Conservation (phyloP, 768 basidiomycete genomes). For the Boletus rubropictus region DNA sequence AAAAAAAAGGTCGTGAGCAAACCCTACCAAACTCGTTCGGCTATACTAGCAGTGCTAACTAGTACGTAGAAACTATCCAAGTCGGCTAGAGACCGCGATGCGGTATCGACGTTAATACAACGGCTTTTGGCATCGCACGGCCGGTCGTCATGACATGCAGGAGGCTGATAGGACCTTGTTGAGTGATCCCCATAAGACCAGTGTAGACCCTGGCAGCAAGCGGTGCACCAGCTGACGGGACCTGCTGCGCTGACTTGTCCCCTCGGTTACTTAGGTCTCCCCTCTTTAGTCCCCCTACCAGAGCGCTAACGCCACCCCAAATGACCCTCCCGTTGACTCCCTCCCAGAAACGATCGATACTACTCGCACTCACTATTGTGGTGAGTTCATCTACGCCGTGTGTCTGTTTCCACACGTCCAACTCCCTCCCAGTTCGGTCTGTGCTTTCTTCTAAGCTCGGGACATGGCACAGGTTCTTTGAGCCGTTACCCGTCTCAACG, state of each 20-base stretch:
- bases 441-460: conserved; percentile 21
- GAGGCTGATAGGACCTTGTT: not conserved
- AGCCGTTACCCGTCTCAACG: conserved; percentile 1
- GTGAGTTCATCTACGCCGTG: conserved; percentile 9
- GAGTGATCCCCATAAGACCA: too few relatives aligned
- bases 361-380: conserved; percentile 23
- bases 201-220: too few relatives aligned
- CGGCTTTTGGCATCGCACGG: too few relatives aligned
- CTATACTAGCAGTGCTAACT: too few relatives aligned
- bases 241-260: not conserved
- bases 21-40: conserved; percentile 11
- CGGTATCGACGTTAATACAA: too few relatives aligned
- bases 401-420: not conserved
- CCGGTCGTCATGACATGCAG: not conserved
- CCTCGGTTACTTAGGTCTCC: not conserved
- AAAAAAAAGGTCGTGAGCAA: conserved; percentile 34
- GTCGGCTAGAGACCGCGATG: too few relatives aligned
- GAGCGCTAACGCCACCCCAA: not conserved
- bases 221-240: too few relatives aligned
- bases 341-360: conserved; percentile 27
- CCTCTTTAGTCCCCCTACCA: not conserved
- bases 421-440: conserved; percentile 13
- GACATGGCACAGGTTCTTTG: conserved; percentile 1
- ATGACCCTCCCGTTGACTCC: conserved; percentile 26
- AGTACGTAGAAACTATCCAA: too few relatives aligned